phyloP scores from a whole-genome alignment of 2,329 filamentous ascomycete genomes.

The Gnomoniopsis sp. region DNA sequence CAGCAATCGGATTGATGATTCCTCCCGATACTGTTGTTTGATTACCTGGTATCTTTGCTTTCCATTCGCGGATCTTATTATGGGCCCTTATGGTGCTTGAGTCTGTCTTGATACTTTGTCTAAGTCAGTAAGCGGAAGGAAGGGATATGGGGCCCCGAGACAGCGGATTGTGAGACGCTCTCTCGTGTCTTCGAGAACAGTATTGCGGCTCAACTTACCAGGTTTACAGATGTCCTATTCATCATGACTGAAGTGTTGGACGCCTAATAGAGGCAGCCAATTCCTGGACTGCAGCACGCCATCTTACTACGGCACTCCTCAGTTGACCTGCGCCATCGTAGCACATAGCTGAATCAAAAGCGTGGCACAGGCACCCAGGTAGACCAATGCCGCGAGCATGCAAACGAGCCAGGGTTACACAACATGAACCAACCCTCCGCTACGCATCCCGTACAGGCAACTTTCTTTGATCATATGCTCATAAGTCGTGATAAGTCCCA shows the following conservation, averaged over 20 bases:
- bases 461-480: background rate
- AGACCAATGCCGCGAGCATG: slow-evolving; percentile 17
- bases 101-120: background rate
- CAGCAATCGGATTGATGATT: background rate
- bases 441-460: background rate
- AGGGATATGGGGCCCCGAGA: slow-evolving; percentile 3
- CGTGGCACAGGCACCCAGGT: slow-evolving; percentile 7
- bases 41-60: background rate
- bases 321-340: slow-evolving; percentile 19
- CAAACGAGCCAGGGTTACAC: slow-evolving; percentile 17
- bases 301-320: background rate
- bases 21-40: slow-evolving; percentile 1
- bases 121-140: background rate
- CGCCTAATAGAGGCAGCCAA: background rate
- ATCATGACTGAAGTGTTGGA: slow-evolving; percentile 1
- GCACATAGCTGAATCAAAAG: slow-evolving; percentile 8
- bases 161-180: background rate
- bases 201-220: slow-evolving; percentile 14
- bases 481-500: background rate
- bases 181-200: background rate
- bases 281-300: slow-evolving; percentile 1
- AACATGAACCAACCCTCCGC: slow-evolving; percentile 1
- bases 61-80: background rate
- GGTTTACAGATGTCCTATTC: background rate
- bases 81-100: background rate